A percentile compares a stretch with the other conserved stretches of the same genome.
These are phyloP conservation scores for Tricholoma sp. DNA, from an alignment of 768 basidiomycete species.

Conservation along the genomic window DNA sequence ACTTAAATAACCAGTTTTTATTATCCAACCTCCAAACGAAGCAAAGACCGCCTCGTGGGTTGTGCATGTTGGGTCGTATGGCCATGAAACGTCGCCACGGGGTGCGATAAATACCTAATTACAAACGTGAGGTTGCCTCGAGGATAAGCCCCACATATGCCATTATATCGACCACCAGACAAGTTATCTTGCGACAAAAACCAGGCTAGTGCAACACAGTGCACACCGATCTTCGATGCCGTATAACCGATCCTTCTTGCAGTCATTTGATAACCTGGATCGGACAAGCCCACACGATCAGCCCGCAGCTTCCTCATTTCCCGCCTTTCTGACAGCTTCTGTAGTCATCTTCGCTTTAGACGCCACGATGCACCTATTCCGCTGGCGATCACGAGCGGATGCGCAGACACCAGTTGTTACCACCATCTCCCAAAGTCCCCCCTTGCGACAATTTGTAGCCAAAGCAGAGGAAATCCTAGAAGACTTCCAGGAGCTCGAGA, in stretches of 20 bases:
- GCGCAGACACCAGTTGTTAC: constrained; percentile 8
- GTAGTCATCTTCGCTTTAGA: constrained; percentile 29
- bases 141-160: not conserved
- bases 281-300: constrained; percentile 4
- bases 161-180: not conserved
- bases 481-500: constrained; percentile 25
- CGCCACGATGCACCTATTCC: constrained; percentile 19
- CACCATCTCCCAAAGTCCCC: not conserved
- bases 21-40: too few relatives aligned
- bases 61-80: constrained; percentile 10
- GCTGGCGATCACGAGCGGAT: constrained; percentile 11
- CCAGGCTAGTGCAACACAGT: not conserved
- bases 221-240: not conserved
- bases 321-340: constrained; percentile 28
- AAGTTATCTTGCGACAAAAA: not conserved
- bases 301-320: constrained; percentile 13
- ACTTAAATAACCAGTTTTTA: too few relatives aligned
- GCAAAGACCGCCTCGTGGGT: constrained; percentile 15
- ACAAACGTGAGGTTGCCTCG: not conserved
- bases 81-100: constrained; percentile 6
- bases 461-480: constrained; percentile 22
- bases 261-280: constrained; percentile 2
- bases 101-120: constrained; percentile 1
- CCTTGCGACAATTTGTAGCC: constrained; percentile 14
- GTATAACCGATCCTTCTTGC: not conserved